Conservation (phyloP, 257 asterid genomes). For the Anisodus acutangulus region DNA sequence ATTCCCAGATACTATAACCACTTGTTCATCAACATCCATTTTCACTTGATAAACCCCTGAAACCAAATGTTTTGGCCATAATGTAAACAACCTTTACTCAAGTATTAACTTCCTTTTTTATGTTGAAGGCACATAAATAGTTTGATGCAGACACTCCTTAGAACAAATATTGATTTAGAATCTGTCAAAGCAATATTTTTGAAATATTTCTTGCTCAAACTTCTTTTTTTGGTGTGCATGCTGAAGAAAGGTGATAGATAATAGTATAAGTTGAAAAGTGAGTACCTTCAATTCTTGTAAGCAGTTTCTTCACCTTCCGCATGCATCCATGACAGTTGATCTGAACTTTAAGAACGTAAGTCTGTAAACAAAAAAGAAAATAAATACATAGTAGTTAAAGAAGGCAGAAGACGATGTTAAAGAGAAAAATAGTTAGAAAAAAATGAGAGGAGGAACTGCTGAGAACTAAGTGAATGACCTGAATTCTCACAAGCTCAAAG, state of each 20-base stretch:
- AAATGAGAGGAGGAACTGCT: neutral
- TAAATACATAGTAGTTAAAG: neutral
- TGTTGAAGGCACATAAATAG: neutral
- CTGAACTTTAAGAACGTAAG: slow-evolving; percentile 62
- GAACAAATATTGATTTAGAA: too few relatives aligned
- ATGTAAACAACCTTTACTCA: neutral
- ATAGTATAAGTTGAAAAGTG: slow-evolving; percentile 4
- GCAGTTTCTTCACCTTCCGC: slow-evolving; percentile 64
- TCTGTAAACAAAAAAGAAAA: slow-evolving; percentile 44
- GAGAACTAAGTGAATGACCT: slow-evolving; percentile 33
- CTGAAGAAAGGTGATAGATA: neutral
- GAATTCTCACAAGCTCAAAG: slow-evolving; percentile 44
- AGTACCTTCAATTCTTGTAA: slow-evolving; percentile 59
- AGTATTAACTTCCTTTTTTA: neutral
- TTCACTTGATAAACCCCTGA: slow-evolving; percentile 66
- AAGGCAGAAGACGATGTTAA: neutral
- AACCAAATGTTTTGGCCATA: neutral
- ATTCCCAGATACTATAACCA: slow-evolving; percentile 43
- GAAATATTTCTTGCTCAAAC: neutral
- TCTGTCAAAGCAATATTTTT: neutral
- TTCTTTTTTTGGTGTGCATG: neutral
- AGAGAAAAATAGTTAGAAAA: neutral
- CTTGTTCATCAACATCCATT: slow-evolving; percentile 45
- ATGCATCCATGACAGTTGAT: slow-evolving; percentile 76
- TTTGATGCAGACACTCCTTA: neutral